These are phyloP conservation scores for Trebouxia sp. DNA, from an alignment of 139 green algal species.

Conservation along the genomic window DNA sequence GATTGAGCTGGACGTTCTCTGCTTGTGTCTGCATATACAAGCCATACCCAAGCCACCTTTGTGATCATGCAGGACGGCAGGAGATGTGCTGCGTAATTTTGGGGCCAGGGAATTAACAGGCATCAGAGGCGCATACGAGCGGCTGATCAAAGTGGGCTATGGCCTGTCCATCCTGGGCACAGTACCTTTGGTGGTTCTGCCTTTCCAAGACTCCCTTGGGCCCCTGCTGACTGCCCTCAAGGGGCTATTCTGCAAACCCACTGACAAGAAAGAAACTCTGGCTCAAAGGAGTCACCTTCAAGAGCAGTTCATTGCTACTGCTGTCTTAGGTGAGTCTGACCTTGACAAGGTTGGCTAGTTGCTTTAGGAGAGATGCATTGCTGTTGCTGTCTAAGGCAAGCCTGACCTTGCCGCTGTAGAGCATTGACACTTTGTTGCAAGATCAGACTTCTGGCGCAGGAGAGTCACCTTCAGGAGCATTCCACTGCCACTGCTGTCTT, in stretches of 20 bases:
- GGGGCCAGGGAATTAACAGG: conserved; percentile 52
- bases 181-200: conserved; percentile 69
- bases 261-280: background rate
- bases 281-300: background rate
- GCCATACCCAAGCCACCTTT: too few species aligned
- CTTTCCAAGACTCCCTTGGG: conserved; percentile 63
- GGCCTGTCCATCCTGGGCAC: conserved; percentile 74
- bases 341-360: too few species aligned
- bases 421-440: too few species aligned
- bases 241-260: background rate
- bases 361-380: too few species aligned
- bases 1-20: too few species aligned
- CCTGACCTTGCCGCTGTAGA: too few species aligned
- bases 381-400: too few species aligned
- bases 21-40: too few species aligned
- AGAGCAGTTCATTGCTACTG: conserved; percentile 17
- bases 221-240: background rate
- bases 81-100: conserved; percentile 83
- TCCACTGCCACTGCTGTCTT: too few species aligned
- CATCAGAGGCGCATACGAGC: conserved; percentile 65
- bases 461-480: too few species aligned
- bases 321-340: background rate
- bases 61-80: conserved; percentile 43
- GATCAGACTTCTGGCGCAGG: too few species aligned
- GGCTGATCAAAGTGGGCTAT: conserved; percentile 76